Evolutionary conservation across 441 rosid species (phyloP), one percentile per base, ranked within the genome.

Genomic region (Pelargonium australe): DNA sequence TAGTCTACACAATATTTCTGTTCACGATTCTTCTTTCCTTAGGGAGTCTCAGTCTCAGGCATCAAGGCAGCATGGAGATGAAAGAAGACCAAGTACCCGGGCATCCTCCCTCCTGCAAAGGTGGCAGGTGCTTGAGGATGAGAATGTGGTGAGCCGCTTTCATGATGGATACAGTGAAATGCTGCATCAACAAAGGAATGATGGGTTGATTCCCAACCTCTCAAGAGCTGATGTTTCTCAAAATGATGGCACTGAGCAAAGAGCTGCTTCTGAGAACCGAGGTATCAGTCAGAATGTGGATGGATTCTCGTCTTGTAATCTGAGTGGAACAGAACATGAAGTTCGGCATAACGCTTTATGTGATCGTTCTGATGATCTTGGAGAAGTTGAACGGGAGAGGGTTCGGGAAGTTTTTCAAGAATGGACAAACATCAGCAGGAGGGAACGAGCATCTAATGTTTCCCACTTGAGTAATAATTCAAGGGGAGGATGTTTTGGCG

Each of bases 41-140:
- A 73, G 95, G 74, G 96, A 86, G 64, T 78, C 96, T 71, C 90
- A 77, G 68, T 77, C 90, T 44, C 87, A 81, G 23, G 73, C 64
- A 40, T 78, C 85, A 23, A 78, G 87, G 69, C 84, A 77, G 41
- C 79, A 10, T 70, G 91, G 76, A 41, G 83, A 81, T 69, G 89
- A 81, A 31, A 90, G 84, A 66, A 85, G 88, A 68, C 43, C 73
- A 25, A 82, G 83, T 79, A 83, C 85, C 80, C 87, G 81, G 81
- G 85, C 99, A 45, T 85, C 99, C 67, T 80, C 95, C 13, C 80
- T 87, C 70, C 75, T 87, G 80, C 91, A 85, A 81, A 94, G 81
- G 90, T 84, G 95, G 96, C 84, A 89, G 78, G 98, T 88, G 75
- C 82, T 88, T 43, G 95, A 88, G 89, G 92, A 89, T 82, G 92